A percentile compares a stretch with the other conserved stretches of the same genome.
Conservation (phyloP, 1,139 yeast species). For the Pichia sp. region DNA sequence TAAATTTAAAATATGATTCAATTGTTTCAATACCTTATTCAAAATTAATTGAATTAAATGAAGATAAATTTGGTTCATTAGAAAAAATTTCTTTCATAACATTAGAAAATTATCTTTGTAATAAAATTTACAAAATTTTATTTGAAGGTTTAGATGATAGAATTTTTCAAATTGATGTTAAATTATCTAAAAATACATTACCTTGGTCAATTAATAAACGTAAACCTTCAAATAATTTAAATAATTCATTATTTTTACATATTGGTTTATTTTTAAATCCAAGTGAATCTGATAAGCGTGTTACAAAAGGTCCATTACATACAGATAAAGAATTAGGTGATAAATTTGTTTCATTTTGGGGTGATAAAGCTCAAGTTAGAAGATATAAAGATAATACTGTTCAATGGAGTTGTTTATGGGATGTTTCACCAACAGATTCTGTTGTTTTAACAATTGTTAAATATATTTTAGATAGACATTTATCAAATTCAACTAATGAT, state of each 20-base stretch:
- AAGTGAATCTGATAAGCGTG: conserved; percentile 68
- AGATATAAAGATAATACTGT: conserved; percentile 88
- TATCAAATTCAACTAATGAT: conserved; percentile 26
- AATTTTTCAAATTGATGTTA: conserved; percentile 41
- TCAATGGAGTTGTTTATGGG: conserved; percentile 88
- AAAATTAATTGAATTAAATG: conserved; percentile 22
- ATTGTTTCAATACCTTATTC: conserved; percentile 41
- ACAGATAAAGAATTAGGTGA: conserved; percentile 50
- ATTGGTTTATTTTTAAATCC: conserved; percentile 71
- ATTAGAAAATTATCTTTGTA: conserved; percentile 58
- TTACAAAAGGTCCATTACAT: conserved; percentile 75
- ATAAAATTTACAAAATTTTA: conserved; percentile 55
- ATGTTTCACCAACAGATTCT: conserved; percentile 44
- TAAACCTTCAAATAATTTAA: conserved; percentile 41
- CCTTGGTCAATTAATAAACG: conserved; percentile 48
- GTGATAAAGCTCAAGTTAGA: conserved; percentile 73
- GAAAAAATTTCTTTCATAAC: conserved; percentile 72
- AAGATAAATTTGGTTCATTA: conserved; percentile 53
- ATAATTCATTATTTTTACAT: conserved; percentile 32
- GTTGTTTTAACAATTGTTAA: conserved; percentile 61
- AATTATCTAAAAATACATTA: conserved; percentile 19
- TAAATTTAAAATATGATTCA: conserved; percentile 63
- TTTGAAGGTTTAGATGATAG: conserved; percentile 65
- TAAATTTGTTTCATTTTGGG: conserved; percentile 85
- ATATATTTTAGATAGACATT: conserved; percentile 58